phyloP scores from a whole-genome alignment of 768 basidiomycete genomes.

The Termitomyces sp. region DNA sequence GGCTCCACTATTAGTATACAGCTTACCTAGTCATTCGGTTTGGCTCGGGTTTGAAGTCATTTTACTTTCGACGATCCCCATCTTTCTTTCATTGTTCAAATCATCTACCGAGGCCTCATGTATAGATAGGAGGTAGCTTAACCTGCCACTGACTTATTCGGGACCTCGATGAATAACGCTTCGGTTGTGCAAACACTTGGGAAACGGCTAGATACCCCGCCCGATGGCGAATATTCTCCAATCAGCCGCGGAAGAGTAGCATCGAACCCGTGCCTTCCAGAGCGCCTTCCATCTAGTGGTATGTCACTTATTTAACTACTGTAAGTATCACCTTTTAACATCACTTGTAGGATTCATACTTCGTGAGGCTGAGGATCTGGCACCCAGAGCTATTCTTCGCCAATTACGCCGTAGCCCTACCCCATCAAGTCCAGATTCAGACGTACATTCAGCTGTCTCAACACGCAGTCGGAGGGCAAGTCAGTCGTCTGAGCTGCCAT shows the following conservation, averaged over 20 bases:
- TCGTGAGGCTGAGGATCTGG: conserved; percentile 65
- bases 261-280: conserved; percentile 61
- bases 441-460: conserved; percentile 15
- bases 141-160: not conserved
- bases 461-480: conserved; percentile 22
- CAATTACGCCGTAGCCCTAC: conserved; percentile 50
- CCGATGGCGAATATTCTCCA: conserved; percentile 11
- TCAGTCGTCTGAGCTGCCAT: conserved; percentile 21
- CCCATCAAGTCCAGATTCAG: conserved; percentile 28
- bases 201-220: conserved; percentile 22
- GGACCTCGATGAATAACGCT: conserved; percentile 45
- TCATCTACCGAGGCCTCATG: conserved; percentile 10
- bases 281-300: conserved; percentile 69
- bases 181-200: conserved; percentile 34
- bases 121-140: conserved; percentile 11
- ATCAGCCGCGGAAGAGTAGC: conserved; percentile 38
- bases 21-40: too few relatives aligned
- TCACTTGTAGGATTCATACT: conserved; percentile 57
- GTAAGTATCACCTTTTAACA: conserved; percentile 13
- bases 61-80: not conserved
- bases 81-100: not conserved
- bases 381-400: conserved; percentile 54
- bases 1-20: too few relatives aligned
- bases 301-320: conserved; percentile 15
- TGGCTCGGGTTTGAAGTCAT: not conserved